Conservation (phyloP, 2,329 filamentous ascomycete species). For the Aureobasidium uvarum region DNA sequence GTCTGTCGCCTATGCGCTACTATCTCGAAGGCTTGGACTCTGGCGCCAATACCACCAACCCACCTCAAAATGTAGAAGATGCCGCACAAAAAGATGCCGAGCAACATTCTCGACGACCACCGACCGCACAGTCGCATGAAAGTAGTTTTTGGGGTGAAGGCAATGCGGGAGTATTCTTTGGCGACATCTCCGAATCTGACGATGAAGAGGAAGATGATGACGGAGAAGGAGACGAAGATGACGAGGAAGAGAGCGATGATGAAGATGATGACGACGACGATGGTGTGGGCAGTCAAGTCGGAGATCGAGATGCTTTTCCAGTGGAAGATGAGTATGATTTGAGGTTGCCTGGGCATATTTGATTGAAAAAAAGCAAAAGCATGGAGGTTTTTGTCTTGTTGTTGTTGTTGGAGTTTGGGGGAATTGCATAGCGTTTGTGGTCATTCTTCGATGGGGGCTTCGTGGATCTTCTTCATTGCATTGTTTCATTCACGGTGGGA, state of each 20-base stretch:
- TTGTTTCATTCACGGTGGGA: too few relatives aligned
- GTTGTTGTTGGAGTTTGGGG: not conserved
- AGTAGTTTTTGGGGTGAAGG: conserved; percentile 28
- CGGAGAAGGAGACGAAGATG: conserved; percentile 25
- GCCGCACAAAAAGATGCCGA: not conserved
- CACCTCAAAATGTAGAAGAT: not conserved
- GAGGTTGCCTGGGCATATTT: conserved; percentile 28
- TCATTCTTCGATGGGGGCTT: not conserved
- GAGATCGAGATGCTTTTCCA: conserved; percentile 44
- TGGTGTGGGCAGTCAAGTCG: conserved; percentile 22
- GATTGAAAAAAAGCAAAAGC: not conserved
- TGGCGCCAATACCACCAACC: not conserved
- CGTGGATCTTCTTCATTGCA: not conserved
- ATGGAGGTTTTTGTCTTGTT: not conserved
- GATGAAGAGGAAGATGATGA: conserved; percentile 26
- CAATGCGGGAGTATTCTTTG: conserved; percentile 24
- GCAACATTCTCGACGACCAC: not conserved
- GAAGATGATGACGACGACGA: conserved; percentile 26
- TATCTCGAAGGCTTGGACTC: conserved; percentile 38
- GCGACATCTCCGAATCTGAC: conserved; percentile 14
- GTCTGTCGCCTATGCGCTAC: conserved; percentile 47
- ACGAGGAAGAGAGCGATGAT: conserved; percentile 21
- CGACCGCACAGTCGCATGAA: conserved; percentile 18
- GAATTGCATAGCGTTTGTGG: not conserved
- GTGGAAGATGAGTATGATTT: conserved; percentile 32